Conservation (phyloP, 805 yeast species). For the Ascoidea tarda region DNA sequence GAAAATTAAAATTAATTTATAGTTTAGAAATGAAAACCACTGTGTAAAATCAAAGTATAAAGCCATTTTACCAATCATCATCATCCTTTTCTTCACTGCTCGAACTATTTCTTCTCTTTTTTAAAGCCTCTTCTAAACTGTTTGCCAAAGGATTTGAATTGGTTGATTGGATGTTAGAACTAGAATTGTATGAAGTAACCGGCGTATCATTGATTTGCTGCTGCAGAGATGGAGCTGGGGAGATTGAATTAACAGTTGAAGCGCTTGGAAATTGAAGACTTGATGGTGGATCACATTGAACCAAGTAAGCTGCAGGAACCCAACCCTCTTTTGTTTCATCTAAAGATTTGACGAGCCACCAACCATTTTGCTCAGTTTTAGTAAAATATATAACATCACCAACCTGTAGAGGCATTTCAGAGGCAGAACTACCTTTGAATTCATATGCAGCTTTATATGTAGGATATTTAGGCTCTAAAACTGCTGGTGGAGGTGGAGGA, state of each 20-base stretch:
- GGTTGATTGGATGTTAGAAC: slow-evolving; percentile 4
- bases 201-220: background rate
- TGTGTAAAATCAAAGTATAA: too few species aligned
- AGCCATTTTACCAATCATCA: background rate
- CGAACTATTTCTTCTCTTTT: background rate
- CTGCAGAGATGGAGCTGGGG: background rate
- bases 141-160: slow-evolving; percentile 10
- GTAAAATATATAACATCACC: slow-evolving; percentile 65
- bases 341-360: slow-evolving; percentile 80
- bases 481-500: slow-evolving; percentile 65
- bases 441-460: slow-evolving; percentile 79
- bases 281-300: slow-evolving; percentile 35
- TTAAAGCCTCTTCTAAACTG: background rate
- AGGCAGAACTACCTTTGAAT: slow-evolving; percentile 72
- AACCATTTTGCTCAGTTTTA: slow-evolving; percentile 70
- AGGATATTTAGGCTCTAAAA: slow-evolving; percentile 51
- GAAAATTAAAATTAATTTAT: too few species aligned
- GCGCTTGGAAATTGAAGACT: background rate
- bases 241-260: background rate
- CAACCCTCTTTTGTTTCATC: slow-evolving; percentile 82
- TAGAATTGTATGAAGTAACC: background rate
- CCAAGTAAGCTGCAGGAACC: slow-evolving; percentile 93
- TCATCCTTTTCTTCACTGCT: background rate
- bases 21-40: too few species aligned
- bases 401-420: slow-evolving; percentile 63